Evolutionary conservation across 2,329 filamentous ascomycete species (phyloP), one percentile per base, ranked within the genome.

Genomic region (Trichoderma guizhouense): DNA sequence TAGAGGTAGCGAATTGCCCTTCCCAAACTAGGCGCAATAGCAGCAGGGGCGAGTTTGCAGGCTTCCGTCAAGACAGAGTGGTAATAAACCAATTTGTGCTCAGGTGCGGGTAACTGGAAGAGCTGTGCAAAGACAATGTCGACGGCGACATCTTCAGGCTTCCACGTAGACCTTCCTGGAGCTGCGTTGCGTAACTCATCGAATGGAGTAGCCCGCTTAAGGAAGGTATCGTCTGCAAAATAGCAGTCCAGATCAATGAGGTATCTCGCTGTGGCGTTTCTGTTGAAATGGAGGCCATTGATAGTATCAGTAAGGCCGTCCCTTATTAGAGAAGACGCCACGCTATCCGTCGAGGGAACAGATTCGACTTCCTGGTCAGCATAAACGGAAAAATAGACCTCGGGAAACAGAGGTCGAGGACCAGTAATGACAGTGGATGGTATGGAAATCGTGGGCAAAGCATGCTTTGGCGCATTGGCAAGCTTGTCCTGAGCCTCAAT

Each of bases 61-160:
- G 94, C 90, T 81, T 99, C 95, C 0, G 95, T 98, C 64, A 99
- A 89, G 3, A 98, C 90, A 0, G 95, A 92, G 82, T 99, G 96
- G 81, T 98, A 99, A 82, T 97, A 99, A 11, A 99, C 93, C 1
- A 97, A 86, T 82, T 98, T 98, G 83, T 97, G 94, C 82, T 97
- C 94, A 0, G 96, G 90, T 4, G 86, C 87, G 5, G 96, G 96
- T 47, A 99, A 87, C 80, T 94, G 92, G 79, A 97, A 93, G 55
- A 99, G 86, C 81, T 98, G 95, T 1, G 95, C 97, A 81, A 99
- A 99, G 71, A 98, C 94, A 6, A 95, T 94, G 81, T 99, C 96
- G n/a, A 99, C 94, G 3, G 93, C 93, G 72, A 98, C 92, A 82
- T 99, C 96, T 83, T 99, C 96, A 0, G 96, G 94, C 82, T 99